A percentile compares a stretch with the other conserved stretches of the same genome.
Conservation (phyloP, 768 basidiomycete genomes). For the Boletus bicolor region DNA sequence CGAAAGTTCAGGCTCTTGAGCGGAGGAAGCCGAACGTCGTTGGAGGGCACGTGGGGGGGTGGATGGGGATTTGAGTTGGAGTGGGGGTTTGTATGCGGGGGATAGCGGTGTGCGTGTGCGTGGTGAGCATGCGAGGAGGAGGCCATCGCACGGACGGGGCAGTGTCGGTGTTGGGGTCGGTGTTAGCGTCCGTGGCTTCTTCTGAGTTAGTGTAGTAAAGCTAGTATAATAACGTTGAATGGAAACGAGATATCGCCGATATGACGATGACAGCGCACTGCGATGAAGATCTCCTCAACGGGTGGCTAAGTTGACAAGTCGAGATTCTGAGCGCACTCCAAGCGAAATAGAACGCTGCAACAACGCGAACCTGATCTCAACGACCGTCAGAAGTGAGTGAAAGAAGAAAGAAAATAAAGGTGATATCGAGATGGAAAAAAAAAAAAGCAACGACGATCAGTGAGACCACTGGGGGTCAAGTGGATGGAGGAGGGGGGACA, state of each 20-base stretch:
- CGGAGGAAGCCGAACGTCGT: constrained; percentile 60
- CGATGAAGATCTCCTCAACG: constrained; percentile 19
- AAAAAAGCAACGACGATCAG: constrained; percentile 12
- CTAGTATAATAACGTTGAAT: constrained; percentile 13
- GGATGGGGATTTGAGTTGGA: constrained; percentile 32
- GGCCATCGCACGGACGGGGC: constrained; percentile 37
- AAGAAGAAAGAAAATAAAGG: constrained; percentile 8
- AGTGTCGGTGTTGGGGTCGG: constrained; percentile 3
- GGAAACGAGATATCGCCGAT: constrained; percentile 20
- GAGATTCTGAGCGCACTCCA: constrained; percentile 3
- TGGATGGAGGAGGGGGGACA: constrained; percentile 5
- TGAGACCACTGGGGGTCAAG: background rate
- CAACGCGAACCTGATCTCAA: background rate
- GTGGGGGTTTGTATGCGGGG: constrained; percentile 5
- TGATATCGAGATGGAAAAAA: constrained; percentile 16
- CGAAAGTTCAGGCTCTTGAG: constrained; percentile 71
- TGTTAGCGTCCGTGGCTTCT: background rate
- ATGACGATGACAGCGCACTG: constrained; percentile 14
- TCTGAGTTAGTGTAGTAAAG: background rate
- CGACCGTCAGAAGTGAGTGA: background rate
- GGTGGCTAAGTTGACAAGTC: background rate
- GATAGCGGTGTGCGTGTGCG: constrained; percentile 34
- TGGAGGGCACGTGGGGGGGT: constrained; percentile 38
- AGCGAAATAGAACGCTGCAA: constrained; percentile 2
- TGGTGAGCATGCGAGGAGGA: constrained; percentile 41